A percentile compares a stretch with the other conserved stretches of the same genome.
phyloP scores from a whole-genome alignment of 2,329 filamentous ascomycete genomes.

The Mariannaea elegans region DNA sequence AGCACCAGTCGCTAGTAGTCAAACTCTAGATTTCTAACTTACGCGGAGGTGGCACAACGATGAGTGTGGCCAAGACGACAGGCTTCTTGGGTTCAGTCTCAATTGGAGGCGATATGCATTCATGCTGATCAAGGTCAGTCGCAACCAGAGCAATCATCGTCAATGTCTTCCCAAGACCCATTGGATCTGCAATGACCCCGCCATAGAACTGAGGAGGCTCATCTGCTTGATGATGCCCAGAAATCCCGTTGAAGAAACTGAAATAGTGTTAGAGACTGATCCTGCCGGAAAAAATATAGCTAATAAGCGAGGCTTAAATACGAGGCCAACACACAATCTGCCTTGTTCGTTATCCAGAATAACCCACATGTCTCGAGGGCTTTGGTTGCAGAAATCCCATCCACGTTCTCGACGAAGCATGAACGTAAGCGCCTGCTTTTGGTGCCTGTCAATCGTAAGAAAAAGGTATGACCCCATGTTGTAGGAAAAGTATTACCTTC shows the following conservation, averaged over 20 bases:
- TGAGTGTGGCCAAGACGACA: constrained; percentile 35
- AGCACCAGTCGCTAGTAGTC: neutral
- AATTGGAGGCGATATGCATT: accelerated
- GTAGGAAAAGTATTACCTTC: neutral
- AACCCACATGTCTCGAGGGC: neutral
- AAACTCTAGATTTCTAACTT: constrained; percentile 17
- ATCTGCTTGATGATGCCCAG: constrained; percentile 21
- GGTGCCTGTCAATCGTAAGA: neutral
- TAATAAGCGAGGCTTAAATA: constrained; percentile 16
- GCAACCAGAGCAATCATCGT: constrained; percentile 53
- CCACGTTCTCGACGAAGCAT: constrained; percentile 1
- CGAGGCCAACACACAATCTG: neutral
- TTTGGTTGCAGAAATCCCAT: neutral
- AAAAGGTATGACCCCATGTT: neutral
- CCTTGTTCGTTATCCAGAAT: neutral
- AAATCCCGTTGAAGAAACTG: neutral
- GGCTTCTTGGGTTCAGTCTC: constrained; percentile 37
- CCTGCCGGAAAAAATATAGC: constrained; percentile 40
- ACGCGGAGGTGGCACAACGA: constrained; percentile 51
- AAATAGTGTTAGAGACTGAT: neutral
- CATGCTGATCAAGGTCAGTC: constrained; percentile 14
- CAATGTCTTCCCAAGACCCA: constrained; percentile 56
- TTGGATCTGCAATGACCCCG: constrained; percentile 47
- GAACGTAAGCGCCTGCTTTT: constrained; percentile 8
- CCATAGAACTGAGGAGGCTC: constrained; percentile 34